Evolutionary conservation across 73 alveolate species (phyloP), one percentile per base, ranked within the genome.

Genomic region (Vitrella brassicaformis): DNA sequence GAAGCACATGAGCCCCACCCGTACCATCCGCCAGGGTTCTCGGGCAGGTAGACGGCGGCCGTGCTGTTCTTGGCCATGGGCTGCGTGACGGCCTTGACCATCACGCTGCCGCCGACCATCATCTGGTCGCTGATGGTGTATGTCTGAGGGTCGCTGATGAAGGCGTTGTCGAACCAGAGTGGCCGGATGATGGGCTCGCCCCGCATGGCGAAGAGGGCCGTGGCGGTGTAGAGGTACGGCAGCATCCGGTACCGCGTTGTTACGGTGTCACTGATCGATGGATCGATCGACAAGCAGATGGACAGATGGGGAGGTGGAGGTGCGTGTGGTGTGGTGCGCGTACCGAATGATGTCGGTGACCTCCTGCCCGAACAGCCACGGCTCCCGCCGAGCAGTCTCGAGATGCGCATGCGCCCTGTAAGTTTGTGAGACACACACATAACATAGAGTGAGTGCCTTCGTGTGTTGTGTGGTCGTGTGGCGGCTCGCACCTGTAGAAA

Each of bases 341-440:
- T 80, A 80, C 30, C 75, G 80, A 47, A 87, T 87, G 46, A 73
- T 72, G 73, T 74, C 77, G 66, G 80, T 73, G 73, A 74, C 78
- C 25, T 79, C 85, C 45, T 80, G 32, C 29, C 86, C 90, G 71
- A 77, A 85, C 47, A 88, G 68, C 98, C 98, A 95, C n/a, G 98
- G 98, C 80, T 95, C 99, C 87, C 99, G 91, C 81, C 98, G 87
- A 70, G 81, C 80, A 4, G 96, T 74, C 30, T 84, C 89, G 67
- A 82, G 80, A 65, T 90, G 91, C 28, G 98, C 93, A 82, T 95
- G 99, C 27, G 96, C 97, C 73, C 99, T 92, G 81, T 85, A 90
- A n/a, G n/a, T n/a, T n/a, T n/a, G n/a, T n/a, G n/a, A n/a, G n/a
- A n/a, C n/a, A n/a, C n/a, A n/a, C n/a, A n/a, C n/a, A n/a, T n/a